A percentile compares a stretch with the other conserved stretches of the same genome.
Evolutionary conservation across 148 eudicot genomes (phyloP).

Genomic region (Amaranthus cruentus): DNA sequence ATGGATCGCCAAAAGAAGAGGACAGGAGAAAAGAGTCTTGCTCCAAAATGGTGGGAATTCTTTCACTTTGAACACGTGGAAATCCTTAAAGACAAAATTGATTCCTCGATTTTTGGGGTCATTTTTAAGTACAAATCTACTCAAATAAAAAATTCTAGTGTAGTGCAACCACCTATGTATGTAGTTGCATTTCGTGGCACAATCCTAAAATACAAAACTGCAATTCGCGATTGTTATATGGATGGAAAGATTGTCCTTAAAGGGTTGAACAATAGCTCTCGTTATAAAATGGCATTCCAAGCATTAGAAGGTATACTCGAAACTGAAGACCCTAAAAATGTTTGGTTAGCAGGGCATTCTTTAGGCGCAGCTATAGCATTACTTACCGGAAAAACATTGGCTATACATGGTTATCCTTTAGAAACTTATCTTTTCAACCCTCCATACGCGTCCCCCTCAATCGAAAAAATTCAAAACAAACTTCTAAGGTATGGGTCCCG

Average conservation of each 20-base stretch:
- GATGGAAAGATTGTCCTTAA: conserved; percentile 34
- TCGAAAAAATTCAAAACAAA: conserved; percentile 36
- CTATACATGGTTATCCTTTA: conserved; percentile 27
- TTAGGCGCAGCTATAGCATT: conserved; percentile 70
- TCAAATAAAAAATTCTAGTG: neutral
- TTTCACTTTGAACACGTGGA: conserved; percentile 40
- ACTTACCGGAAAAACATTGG: conserved; percentile 51
- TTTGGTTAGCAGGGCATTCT: conserved; percentile 79
- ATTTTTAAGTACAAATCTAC: conserved; percentile 38
- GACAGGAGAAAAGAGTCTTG: conserved; percentile 40
- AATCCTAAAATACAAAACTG: conserved; percentile 28
- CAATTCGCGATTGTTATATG: conserved; percentile 44
- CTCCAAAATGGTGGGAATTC: conserved; percentile 70
- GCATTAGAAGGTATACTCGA: conserved; percentile 16
- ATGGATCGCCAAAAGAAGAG: conserved; percentile 53
- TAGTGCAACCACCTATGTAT: conserved; percentile 40
- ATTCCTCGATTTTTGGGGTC: conserved; percentile 55
- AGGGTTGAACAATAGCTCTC: conserved; percentile 36
- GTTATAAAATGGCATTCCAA: conserved; percentile 34
- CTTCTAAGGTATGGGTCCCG: conserved; percentile 43
- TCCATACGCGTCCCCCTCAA: conserved; percentile 46
- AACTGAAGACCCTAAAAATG: conserved; percentile 13
- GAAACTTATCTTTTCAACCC: conserved; percentile 79
- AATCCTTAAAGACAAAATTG: conserved; percentile 38
- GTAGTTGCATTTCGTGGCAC: conserved; percentile 78